Base-by-base conservation (phyloP, 768 basidiomycete genomes). In the Gyrodon lividus region DNA sequence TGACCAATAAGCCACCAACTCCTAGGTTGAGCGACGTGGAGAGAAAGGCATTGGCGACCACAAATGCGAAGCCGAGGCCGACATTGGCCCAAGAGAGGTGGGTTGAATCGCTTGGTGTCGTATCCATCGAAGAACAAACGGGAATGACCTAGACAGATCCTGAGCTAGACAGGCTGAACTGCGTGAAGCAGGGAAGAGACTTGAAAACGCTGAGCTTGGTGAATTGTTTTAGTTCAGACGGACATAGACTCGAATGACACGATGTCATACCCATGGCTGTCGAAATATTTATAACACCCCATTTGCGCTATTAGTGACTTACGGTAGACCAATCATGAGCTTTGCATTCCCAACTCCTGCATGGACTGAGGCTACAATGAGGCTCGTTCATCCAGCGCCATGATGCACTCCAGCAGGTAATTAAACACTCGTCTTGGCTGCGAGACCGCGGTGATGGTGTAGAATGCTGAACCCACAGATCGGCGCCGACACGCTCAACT, bases 81-180 rank as follows among this genome's bases (percentile, higher is more conserved):
- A 95, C 88, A 62, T 93, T 90, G n/a, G 67, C 52, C 87, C 87
- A 92, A 31, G 71, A 73, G 41, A 93, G 68, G 49, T 73, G 59
- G 23, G 70, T 61, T 0, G 47, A 35, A 20, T 31, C 53, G 22
- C 48, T 40, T 14, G 66, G 60, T 5, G 61, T 28, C 16, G 54
- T 37, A 37, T 72, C 74, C 74, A 74, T 74, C 22, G 31, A 16
- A 14, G 24, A 42, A n/a, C 6, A 34, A 31, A 20, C 16, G 6
- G 22, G 43, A 43, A n/a, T 3, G 20, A 12, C 17, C 13, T 23
- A 9, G 22, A 41, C n/a, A 41, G 4, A 43, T 43, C 17, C 24
- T 16, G 28, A 9, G 24, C 17, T 42, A 7, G 23, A 31, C 26
- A 17, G 17, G 24, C 26, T 9, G 17, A 28, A 28, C 16, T 41